Base-by-base conservation (phyloP, 2,329 filamentous ascomycete species). In the Lachnum nothofagi region DNA sequence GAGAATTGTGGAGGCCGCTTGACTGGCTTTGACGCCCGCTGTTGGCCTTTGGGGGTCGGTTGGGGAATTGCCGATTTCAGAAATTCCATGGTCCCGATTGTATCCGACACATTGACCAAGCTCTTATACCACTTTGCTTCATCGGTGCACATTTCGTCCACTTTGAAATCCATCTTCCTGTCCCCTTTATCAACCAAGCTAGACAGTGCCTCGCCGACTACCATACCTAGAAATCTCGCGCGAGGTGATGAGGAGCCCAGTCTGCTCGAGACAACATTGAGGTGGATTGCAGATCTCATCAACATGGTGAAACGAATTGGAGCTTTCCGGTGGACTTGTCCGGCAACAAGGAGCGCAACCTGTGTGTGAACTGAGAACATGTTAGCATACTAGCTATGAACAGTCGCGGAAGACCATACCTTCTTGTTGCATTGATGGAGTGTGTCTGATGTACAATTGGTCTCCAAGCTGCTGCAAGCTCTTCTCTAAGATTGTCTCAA, bases 391-490 rank as follows among this genome's bases (percentile, higher is more conserved):
- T 35, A 42, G 6, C 23, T n/a, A 2, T 34, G 25, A 46, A 47
- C 44, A 38, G 6, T 43, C 19, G 37, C 17, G 14, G 19, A 56
- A 63, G 20, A 41, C 14, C 68, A 59, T 69, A 87, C 89, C 85
- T 77, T 97, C 88, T 75, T 98, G 93, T 61, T 91, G 86, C 33
- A 93, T 64, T n/a, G 86, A 79, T 4, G 91, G 84, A 0, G 86
- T 80, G 67, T 97, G 90, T 49, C 82, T 86, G 58, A 97, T 89
- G 61, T 90, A 95, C 9, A 97, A 72, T 42, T 86, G 81, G 60
- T 96, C 91, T 1, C 88, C 88, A 65, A 97, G 95, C 42, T 85
- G 79, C 33, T 72, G 73, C 42, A 95, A 70, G 42, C 76, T 79
- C 61, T 82, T 88, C 60, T 90, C 81, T 48, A 91, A 65, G 29